A percentile compares a stretch with the other conserved stretches of the same genome.
Evolutionary conservation across 306 rosid species (phyloP).

Genomic region (Luffa acutangula): DNA sequence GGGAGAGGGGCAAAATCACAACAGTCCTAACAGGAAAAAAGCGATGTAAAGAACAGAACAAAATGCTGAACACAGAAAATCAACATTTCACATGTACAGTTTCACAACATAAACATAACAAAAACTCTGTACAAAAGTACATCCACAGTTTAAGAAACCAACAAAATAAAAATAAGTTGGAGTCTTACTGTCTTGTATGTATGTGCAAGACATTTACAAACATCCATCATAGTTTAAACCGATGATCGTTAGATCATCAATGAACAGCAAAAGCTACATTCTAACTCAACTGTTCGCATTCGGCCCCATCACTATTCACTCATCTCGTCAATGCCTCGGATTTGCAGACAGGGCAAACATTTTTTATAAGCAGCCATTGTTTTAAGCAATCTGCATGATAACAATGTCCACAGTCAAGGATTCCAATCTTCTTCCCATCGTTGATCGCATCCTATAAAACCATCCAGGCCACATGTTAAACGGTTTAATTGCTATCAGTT

Average conservation of each 20-base stretch:
- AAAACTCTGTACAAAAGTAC: not conserved
- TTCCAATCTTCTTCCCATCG: conserved; percentile 46
- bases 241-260: not conserved
- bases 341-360: conserved; percentile 87
- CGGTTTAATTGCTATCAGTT: not conserved
- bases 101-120: not conserved
- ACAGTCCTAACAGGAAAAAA: not conserved
- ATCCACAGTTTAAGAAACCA: not conserved
- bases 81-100: not conserved
- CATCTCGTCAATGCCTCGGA: conserved; percentile 57
- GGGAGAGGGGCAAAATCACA: not conserved
- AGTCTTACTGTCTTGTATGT: not conserved
- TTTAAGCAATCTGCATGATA: conserved; percentile 68
- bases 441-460: conserved; percentile 48
- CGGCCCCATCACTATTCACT: not conserved
- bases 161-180: not conserved
- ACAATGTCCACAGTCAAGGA: conserved; percentile 65
- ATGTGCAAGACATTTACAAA: conserved; percentile 8
- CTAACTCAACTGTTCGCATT: not conserved
- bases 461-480: not conserved
- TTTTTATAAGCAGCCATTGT: conserved; percentile 82
- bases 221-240: not conserved
- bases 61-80: not conserved
- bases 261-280: conserved; percentile 14
- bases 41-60: not conserved